Conservation (phyloP, 495 filamentous ascomycete species). For the Penicillium steckii region DNA sequence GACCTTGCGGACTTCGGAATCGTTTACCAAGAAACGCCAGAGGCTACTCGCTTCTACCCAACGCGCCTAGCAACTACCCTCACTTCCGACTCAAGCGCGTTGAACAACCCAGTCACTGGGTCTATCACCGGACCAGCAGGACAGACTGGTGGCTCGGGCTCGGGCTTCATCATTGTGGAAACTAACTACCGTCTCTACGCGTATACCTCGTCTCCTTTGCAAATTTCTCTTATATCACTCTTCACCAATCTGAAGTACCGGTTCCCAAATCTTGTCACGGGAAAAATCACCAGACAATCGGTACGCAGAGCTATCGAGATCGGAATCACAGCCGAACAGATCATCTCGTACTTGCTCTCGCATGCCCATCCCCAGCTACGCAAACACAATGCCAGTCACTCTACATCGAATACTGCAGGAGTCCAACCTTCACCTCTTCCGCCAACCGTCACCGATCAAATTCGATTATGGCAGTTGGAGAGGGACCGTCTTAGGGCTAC, state of each 20-base stretch:
- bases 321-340: conserved; percentile 93
- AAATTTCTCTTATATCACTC: conserved; percentile 90
- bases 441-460: conserved; percentile 96
- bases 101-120: conserved; percentile 42
- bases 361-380: conserved; percentile 93
- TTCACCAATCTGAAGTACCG: conserved; percentile 83
- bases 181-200: conserved; percentile 99
- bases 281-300: conserved; percentile 81
- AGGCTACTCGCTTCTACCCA: conserved; percentile 77
- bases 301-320: conserved; percentile 80
- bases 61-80: conserved; percentile 93
- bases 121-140: conserved; percentile 35
- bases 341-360: conserved; percentile 80
- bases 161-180: conserved; percentile 90
- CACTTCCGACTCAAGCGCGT: conserved; percentile 73
- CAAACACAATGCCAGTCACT: conserved; percentile 55
- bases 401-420: conserved; percentile 36
- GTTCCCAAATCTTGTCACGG: conserved; percentile 88
- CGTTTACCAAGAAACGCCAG: conserved; percentile 65
- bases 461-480: conserved; percentile 95
- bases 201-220: conserved; percentile 87
- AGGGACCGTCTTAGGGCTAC: conserved; percentile 85
- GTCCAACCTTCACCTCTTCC: conserved; percentile 65
- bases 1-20: conserved; percentile 89
- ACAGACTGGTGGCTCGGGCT: conserved; percentile 45